These are phyloP conservation scores for Suillus paluster DNA, from an alignment of 768 basidiomycete species.

Conservation along the genomic window DNA sequence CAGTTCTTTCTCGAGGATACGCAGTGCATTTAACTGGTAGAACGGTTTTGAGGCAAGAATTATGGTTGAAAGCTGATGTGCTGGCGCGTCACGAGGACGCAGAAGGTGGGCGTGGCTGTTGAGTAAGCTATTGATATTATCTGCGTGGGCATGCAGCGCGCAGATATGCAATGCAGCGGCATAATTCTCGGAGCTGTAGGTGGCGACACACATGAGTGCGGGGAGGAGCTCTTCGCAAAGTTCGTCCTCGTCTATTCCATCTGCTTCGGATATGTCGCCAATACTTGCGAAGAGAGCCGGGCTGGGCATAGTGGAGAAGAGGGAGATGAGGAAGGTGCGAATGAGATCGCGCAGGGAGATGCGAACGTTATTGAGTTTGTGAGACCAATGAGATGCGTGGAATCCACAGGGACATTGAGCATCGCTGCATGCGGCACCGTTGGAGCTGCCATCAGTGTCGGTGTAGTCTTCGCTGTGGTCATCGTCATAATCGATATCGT, in stretches of 20 bases:
- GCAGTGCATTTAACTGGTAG: conserved; percentile 38
- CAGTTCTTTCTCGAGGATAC: conserved; percentile 58
- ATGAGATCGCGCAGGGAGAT: conserved; percentile 47
- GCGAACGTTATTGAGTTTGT: conserved; percentile 44
- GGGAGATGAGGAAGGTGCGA: conserved; percentile 44
- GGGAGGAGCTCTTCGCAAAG: conserved; percentile 40
- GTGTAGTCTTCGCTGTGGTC: conserved; percentile 29
- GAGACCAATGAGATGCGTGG: conserved; percentile 59
- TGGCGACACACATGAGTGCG: conserved; percentile 45
- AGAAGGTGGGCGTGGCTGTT: conserved; percentile 54
- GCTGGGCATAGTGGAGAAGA: conserved; percentile 59
- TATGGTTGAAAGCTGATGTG: conserved; percentile 50
- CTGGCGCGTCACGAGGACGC: conserved; percentile 58
- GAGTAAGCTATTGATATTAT: conserved; percentile 47
- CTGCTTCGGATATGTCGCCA: conserved; percentile 36
- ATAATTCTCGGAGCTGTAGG: conserved; percentile 54
- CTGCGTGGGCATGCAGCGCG: conserved; percentile 39
- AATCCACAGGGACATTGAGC: conserved; percentile 35
- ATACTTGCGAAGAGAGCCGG: conserved; percentile 50
- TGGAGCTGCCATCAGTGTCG: conserved; percentile 20
- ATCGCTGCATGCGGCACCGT: conserved; percentile 24
- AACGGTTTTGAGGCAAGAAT: conserved; percentile 36
- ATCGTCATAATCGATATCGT: conserved; percentile 33
- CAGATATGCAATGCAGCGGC: conserved; percentile 60
- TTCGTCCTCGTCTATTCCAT: conserved; percentile 27